Conservation (phyloP, 441 rosid species). For the Iberis amara region DNA sequence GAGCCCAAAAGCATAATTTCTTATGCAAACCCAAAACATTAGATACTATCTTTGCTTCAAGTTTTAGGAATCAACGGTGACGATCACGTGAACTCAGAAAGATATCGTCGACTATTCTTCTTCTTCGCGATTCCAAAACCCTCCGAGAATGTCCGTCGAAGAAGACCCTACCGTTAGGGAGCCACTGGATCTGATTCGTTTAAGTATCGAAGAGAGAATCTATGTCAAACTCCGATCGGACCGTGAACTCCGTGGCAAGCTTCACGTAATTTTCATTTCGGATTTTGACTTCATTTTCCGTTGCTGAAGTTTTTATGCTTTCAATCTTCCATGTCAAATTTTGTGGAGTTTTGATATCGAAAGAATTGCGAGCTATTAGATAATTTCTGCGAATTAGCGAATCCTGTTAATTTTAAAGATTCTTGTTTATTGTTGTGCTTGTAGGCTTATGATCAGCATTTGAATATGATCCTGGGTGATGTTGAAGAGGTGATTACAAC, state of each 20-base stretch:
- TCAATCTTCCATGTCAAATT: too few relatives aligned
- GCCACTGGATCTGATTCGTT: slow-evolving; percentile 86
- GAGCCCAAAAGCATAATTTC: too few relatives aligned
- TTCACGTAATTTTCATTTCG: slow-evolving; percentile 42
- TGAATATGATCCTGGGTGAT: slow-evolving; percentile 94
- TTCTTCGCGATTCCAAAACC: slow-evolving; percentile 17
- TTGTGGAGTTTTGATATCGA: too few relatives aligned
- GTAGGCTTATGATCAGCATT: slow-evolving; percentile 95
- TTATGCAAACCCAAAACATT: too few relatives aligned
- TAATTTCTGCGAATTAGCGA: too few relatives aligned
- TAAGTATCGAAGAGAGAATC: slow-evolving; percentile 94
- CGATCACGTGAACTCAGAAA: neutral
- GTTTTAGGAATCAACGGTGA: slow-evolving; percentile 6
- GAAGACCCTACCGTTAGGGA: slow-evolving; percentile 90
- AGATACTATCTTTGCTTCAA: too few relatives aligned
- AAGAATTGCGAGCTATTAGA: too few relatives aligned
- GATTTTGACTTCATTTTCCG: too few relatives aligned
- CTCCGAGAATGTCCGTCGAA: slow-evolving; percentile 50
- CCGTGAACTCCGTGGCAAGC: slow-evolving; percentile 97
- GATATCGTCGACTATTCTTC: slow-evolving; percentile 7
- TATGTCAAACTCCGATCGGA: slow-evolving; percentile 96
- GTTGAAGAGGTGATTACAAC: slow-evolving; percentile 89
- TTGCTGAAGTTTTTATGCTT: too few relatives aligned
- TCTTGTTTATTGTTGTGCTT: too few relatives aligned
- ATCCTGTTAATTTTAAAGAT: too few relatives aligned